Base-by-base conservation (phyloP, 2,329 filamentous ascomycete species). In the Sporothrix variecibatus region DNA sequence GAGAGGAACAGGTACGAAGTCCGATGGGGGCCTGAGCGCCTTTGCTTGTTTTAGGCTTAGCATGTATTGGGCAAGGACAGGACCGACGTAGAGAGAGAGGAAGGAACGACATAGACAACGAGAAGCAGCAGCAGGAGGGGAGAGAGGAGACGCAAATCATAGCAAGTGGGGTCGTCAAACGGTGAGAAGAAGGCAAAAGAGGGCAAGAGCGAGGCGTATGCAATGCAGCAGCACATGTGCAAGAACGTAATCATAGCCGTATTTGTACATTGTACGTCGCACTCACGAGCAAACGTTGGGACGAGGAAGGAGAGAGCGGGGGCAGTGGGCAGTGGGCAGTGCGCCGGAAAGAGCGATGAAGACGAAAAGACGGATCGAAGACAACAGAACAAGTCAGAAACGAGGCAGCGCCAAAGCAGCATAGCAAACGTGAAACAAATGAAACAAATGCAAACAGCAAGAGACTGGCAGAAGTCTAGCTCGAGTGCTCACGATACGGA, bases 111-210 rank as follows among this genome's bases (percentile, higher is more conserved):
- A n/a, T n/a, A n/a, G n/a, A n/a, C n/a, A n/a, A n/a, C n/a, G n/a
- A n/a, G n/a, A n/a, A n/a, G n/a, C n/a, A n/a, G n/a, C n/a, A n/a
- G n/a, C 11, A 56, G 49, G 12, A 20, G 12, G 58, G 17, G 26
- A 31, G 17, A 15, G 26, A 34, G 40, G 46, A 53, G 31, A 43
- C 28, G 51, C 46, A 40, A 34, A 65, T 40, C 20, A 40, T n/a
- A 56, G 26, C 38, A 73, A 60, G 65, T 64, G 53, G 72, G 72
- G 72, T 71, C 72, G 11, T 40, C 72, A 70, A 73, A 73, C 72
- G 72, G 72, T 64, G 53, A 70, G 40, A 31, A 67, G 26, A 15
- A 53, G 43, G 65, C 62, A 43, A 68, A 68, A 31, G 7, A 68
- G 43, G 40, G 40, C 23, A 68, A 68, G 64, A 68, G 15, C 64